Evolutionary conservation across 495 filamentous ascomycete species (phyloP).

Genomic region (Aspergillus heteromorphus): DNA sequence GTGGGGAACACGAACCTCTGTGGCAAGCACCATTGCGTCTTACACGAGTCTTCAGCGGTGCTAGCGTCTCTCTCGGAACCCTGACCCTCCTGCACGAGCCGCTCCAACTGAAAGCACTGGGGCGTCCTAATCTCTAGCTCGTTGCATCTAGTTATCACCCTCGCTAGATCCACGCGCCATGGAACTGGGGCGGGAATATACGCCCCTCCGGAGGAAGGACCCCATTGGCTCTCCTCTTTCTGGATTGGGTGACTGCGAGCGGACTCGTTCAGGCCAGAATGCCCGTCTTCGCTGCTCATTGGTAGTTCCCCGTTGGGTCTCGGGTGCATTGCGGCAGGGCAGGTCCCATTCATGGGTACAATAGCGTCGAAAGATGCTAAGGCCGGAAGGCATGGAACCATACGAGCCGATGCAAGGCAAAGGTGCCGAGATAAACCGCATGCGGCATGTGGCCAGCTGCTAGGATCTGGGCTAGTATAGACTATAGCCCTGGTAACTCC

Average conservation of each 20-base stretch:
- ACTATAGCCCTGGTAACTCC: conserved; percentile 3
- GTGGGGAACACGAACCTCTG: conserved; percentile 14
- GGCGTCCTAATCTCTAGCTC: conserved; percentile 7
- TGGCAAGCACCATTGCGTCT: conserved; percentile 16
- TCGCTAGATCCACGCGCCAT: conserved; percentile 3
- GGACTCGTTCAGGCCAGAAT: conserved; percentile 13
- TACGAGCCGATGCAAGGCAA: neutral
- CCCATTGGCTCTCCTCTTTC: conserved; percentile 16
- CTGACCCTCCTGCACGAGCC: conserved; percentile 10
- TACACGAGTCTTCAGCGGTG: conserved; percentile 5
- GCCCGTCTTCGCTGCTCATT: conserved; percentile 14
- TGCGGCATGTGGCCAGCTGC: conserved; percentile 9
- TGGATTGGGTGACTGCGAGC: conserved; percentile 14
- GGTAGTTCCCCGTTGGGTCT: conserved; percentile 11
- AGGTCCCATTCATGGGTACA: conserved; percentile 5
- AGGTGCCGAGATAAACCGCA: conserved; percentile 8
- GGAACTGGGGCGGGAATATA: conserved; percentile 7
- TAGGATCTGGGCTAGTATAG: neutral
- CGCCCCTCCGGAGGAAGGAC: neutral
- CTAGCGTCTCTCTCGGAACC: conserved; percentile 11
- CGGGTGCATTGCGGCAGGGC: conserved; percentile 8
- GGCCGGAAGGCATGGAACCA: neutral
- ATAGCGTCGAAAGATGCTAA: neutral
- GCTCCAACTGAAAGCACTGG: conserved; percentile 3
- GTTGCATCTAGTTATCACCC: conserved; percentile 8